Percentiles rank a stretch among this genome's conserved stretches.
phyloP scores from a whole-genome alignment of 345 rosid species.

The Linum lewisii region DNA sequence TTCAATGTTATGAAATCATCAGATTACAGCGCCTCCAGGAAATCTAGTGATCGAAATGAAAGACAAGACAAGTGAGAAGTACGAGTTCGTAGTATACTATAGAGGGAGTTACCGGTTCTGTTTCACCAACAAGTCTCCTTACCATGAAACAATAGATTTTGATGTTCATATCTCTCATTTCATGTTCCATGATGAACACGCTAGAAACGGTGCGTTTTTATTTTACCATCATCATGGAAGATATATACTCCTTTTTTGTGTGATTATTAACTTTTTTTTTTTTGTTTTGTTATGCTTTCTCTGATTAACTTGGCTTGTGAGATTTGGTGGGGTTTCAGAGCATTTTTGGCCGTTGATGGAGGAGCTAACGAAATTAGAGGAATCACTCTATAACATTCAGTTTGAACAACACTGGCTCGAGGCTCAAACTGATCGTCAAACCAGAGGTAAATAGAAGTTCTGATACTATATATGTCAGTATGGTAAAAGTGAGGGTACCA shows the following conservation, averaged over 20 bases:
- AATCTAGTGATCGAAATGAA: constrained; percentile 5
- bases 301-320: neutral
- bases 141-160: constrained; percentile 14
- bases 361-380: neutral
- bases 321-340: neutral
- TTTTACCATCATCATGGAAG: too few species aligned
- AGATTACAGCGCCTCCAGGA: constrained; percentile 18
- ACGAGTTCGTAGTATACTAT: constrained; percentile 9
- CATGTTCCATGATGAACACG: constrained; percentile 10
- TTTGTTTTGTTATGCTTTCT: too few species aligned
- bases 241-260: too few species aligned
- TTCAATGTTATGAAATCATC: neutral
- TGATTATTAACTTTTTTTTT: too few species aligned
- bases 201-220: constrained; percentile 16
- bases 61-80: constrained; percentile 18
- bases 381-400: constrained; percentile 2
- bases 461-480: too few species aligned
- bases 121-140: constrained; percentile 18
- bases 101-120: constrained; percentile 16
- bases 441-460: constrained; percentile 3
- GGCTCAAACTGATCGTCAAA: neutral
- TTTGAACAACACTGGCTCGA: constrained; percentile 3
- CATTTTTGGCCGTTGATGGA: constrained; percentile 3
- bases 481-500: too few species aligned
- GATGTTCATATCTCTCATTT: constrained; percentile 13